Evolutionary conservation across 2,329 filamentous ascomycete genomes (phyloP), one percentile per base, ranked within the genome.

Genomic region (Paramyrothecium roridum): DNA sequence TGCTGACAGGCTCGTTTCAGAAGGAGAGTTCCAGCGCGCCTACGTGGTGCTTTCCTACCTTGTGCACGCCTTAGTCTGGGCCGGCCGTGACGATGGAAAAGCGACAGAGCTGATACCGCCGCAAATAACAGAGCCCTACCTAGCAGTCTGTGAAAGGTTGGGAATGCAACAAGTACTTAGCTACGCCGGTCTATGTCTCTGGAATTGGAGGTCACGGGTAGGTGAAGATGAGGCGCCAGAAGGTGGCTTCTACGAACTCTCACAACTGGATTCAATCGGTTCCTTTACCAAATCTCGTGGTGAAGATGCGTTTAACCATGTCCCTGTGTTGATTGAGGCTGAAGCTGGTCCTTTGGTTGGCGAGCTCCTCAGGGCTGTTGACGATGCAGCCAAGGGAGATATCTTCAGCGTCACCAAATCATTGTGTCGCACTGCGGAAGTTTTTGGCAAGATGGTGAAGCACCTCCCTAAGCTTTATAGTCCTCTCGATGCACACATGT

Each of bases 31-130:
- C 19, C 57, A 52, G 26, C 57, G 56, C 6, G 59, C 58, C 3
- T 61, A 62, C 40, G 58, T 62, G 2, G 57, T 57, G 4, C 54
- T 62, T n/a, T 59, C 53, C 23, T 62, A 57, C 52, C 45, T 59
- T 30, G 54, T 62, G 48, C 60, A 61, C 23, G 60, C 51, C 22
- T 53, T 59, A 40, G 56, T 59, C 48, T 61, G 60, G 60, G 54
- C 46, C 34, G 37, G 54, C 21, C 48, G 51, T 17, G 46, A 46
- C 45, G 53, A 56, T 43, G 50, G 48, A 23, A 33, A 19, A 20
- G 54, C 56, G 20, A 17, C 55, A 21, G 53, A 30, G 10, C 19
- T 48, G 3, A 53, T 62, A 26, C 61, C 61, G 21, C 57, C 57
- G 17, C 59, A 61, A 53, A 56, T 63, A 13, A 23, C 54, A 6